A percentile compares a stretch with the other conserved stretches of the same genome.
Evolutionary conservation across 2,329 filamentous ascomycete genomes (phyloP).

Genomic region (Aspergillus sojae): DNA sequence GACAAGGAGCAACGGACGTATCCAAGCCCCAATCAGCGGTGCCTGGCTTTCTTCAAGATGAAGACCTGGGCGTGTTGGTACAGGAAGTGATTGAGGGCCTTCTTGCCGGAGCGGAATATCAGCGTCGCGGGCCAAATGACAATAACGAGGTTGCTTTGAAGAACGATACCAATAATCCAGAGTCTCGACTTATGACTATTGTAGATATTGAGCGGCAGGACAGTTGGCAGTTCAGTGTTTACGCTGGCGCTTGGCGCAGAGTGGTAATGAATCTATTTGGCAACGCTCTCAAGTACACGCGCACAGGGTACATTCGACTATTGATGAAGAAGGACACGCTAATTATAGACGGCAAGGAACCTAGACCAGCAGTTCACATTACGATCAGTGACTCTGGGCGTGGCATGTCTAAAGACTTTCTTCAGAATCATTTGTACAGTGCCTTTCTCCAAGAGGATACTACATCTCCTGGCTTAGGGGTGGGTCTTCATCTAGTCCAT

Average conservation of each 20-base stretch:
- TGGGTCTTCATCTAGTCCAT: constrained; percentile 62
- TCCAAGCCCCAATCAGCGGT: not conserved
- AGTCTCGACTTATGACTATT: constrained; percentile 1
- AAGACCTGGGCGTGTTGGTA: constrained; percentile 3
- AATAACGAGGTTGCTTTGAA: not conserved
- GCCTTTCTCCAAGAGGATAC: constrained; percentile 63
- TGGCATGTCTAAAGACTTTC: constrained; percentile 32
- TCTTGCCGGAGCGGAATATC: constrained; percentile 8
- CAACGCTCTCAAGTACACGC: constrained; percentile 16
- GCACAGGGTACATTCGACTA: constrained; percentile 14
- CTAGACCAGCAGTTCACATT: constrained; percentile 17
- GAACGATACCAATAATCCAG: not conserved
- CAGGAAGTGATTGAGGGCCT: constrained; percentile 7
- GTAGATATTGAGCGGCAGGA: constrained; percentile 9
- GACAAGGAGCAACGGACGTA: not conserved
- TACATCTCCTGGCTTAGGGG: constrained; percentile 58
- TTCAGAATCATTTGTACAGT: constrained; percentile 47
- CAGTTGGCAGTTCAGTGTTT: constrained; percentile 7
- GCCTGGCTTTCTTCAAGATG: not conserved
- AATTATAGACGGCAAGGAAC: not conserved
- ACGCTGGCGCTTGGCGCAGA: constrained; percentile 14
- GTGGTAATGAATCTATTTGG: constrained; percentile 17
- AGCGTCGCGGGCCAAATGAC: not conserved
- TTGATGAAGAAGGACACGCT: constrained; percentile 20
- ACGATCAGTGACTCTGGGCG: constrained; percentile 30